Evolutionary conservation across 2,329 filamentous ascomycete species (phyloP).

Genomic region (Xylariomycetidae sp.): DNA sequence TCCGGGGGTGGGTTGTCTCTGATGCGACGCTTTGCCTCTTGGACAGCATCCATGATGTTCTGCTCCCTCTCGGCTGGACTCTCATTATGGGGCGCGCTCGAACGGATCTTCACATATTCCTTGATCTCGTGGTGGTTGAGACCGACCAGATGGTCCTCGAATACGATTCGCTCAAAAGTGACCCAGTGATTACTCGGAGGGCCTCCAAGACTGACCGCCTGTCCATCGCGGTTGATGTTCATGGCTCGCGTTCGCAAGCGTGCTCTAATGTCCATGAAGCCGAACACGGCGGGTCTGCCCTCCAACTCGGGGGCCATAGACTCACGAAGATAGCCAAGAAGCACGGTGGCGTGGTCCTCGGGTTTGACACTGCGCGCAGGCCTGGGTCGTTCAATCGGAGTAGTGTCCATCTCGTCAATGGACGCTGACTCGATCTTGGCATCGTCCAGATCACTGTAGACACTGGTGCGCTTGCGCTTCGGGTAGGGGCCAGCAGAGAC

Average conservation of each 20-base stretch:
- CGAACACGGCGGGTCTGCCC: slow-evolving; percentile 53
- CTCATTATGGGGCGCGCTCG: slow-evolving; percentile 26
- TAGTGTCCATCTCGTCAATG: slow-evolving; percentile 32
- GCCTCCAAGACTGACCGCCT: slow-evolving; percentile 44
- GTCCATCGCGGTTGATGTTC: slow-evolving; percentile 40
- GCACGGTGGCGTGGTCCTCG: too few species aligned
- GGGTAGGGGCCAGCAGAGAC: slow-evolving; percentile 39
- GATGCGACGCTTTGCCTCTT: slow-evolving; percentile 40
- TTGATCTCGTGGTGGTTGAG: slow-evolving; percentile 53
- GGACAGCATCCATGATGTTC: slow-evolving; percentile 37
- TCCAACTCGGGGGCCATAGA: slow-evolving; percentile 42
- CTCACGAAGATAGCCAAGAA: slow-evolving; percentile 56
- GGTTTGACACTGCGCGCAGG: slow-evolving; percentile 5
- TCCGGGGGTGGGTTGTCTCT: slow-evolving; percentile 38
- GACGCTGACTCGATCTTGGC: slow-evolving; percentile 36
- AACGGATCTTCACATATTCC: slow-evolving; percentile 54
- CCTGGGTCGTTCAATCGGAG: slow-evolving; percentile 23
- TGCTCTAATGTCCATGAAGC: slow-evolving; percentile 57
- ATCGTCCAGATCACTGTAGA: slow-evolving; percentile 44
- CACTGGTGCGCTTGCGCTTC: slow-evolving; percentile 50
- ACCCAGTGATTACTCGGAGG: too few species aligned
- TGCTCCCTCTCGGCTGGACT: slow-evolving; percentile 33
- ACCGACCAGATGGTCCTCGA: slow-evolving; percentile 49
- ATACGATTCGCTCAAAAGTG: slow-evolving; percentile 55
- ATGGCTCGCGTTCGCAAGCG: slow-evolving; percentile 55